Percentiles rank a stretch among this genome's conserved stretches.
Evolutionary conservation across 176 grass and related monocot genomes (phyloP).

Genomic region (Zizania latifolia): DNA sequence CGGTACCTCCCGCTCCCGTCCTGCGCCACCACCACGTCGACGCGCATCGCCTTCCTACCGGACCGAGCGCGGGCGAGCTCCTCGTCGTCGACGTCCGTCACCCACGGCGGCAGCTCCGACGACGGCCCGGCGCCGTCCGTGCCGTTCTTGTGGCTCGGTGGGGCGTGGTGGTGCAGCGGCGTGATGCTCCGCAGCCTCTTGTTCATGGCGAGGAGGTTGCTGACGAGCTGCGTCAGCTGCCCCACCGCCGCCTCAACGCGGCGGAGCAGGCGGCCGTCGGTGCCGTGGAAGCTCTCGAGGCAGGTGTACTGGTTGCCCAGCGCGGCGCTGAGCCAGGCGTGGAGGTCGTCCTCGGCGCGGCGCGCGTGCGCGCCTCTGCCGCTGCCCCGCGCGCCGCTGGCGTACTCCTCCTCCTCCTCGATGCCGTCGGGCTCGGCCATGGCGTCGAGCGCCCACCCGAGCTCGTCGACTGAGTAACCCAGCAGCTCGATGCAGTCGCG

Average conservation of each 20-base stretch:
- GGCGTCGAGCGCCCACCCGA: conserved; percentile 66
- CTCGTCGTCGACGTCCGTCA: conserved; percentile 24
- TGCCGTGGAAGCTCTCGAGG: conserved; percentile 69
- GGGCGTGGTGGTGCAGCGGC: conserved; percentile 9
- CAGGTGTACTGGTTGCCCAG: conserved; percentile 83
- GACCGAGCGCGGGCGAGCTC: neutral
- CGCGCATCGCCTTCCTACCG: conserved; percentile 20
- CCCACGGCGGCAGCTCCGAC: conserved; percentile 58
- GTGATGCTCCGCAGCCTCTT: conserved; percentile 56
- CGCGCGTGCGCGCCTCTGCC: neutral
- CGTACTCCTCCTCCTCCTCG: neutral
- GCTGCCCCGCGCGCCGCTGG: neutral
- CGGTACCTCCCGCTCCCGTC: conserved; percentile 78
- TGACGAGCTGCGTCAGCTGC: conserved; percentile 68
- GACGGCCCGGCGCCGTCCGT: neutral
- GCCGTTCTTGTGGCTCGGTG: conserved; percentile 15
- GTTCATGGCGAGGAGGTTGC: conserved; percentile 81
- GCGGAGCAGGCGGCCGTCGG: conserved; percentile 43
- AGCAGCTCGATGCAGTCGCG: conserved; percentile 86
- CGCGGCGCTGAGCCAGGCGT: conserved; percentile 80
- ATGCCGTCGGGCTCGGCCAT: conserved; percentile 29
- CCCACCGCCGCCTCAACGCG: conserved; percentile 41
- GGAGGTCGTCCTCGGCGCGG: conserved; percentile 46
- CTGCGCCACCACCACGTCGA: conserved; percentile 70
- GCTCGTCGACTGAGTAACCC: conserved; percentile 72